These are phyloP conservation scores for Macadamia integrifolia DNA, from an alignment of 164 flowering plant species.

Conservation along the genomic window DNA sequence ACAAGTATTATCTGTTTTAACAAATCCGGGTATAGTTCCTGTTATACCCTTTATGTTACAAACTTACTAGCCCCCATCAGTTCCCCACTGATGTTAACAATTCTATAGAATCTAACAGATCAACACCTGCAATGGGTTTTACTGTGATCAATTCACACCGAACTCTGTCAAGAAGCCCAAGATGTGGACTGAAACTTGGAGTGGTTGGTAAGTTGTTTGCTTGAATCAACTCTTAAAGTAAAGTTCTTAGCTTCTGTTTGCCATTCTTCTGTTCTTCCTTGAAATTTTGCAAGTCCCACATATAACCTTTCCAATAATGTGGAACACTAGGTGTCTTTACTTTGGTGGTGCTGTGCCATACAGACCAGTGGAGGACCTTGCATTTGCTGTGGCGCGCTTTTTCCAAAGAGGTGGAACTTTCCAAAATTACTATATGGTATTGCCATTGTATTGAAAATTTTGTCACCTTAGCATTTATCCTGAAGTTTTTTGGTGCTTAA, in stretches of 20 bases:
- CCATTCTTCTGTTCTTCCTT: not conserved
- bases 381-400: constrained; percentile 92
- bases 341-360: constrained; percentile 79
- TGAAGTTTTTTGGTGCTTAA: not conserved
- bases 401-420: constrained; percentile 89
- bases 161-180: constrained; percentile 77
- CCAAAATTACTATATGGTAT: constrained; percentile 95
- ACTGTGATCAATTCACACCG: constrained; percentile 85
- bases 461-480: constrained; percentile 1
- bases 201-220: constrained; percentile 67
- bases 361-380: constrained; percentile 92
- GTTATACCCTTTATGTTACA: not conserved
- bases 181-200: constrained; percentile 99
- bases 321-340: constrained; percentile 56
- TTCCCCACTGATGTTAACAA: constrained; percentile 1
- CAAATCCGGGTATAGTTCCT: not conserved
- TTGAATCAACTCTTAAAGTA: not conserved
- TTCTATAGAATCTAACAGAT: constrained; percentile 42
- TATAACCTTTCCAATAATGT: not conserved
- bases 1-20: not conserved
- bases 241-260: not conserved
- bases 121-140: constrained; percentile 97
- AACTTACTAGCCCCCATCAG: too few relatives aligned
- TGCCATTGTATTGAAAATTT: constrained; percentile 1
- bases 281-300: not conserved